Evolutionary conservation across 2,329 filamentous ascomycete genomes (phyloP), one percentile per base, ranked within the genome.

Genomic region (Zasmidium cellare): DNA sequence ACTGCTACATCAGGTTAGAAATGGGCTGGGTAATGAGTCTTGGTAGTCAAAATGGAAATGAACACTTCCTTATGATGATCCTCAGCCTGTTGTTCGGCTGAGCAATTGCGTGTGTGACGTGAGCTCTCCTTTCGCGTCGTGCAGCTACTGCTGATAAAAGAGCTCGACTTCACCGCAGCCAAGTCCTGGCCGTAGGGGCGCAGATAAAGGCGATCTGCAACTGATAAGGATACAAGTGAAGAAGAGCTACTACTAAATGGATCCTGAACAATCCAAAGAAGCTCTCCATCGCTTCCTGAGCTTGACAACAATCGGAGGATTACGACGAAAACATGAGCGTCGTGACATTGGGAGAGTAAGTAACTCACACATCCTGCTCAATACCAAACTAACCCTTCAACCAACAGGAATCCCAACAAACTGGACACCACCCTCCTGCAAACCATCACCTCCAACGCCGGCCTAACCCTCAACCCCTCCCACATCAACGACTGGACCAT

Each of bases 401-500:
- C n/a, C 19, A 9, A 46, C 46, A 22, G 46, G 16, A 24, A 53
- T 53, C 2, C 35, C 35, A 41, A 6, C 12, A 41, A 41, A 41
- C 7, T 41, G 16, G 35, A 41, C n/a, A 14, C 16, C 7, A 14
- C 7, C 35, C 7, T 18, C 12, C 24, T 51, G 6, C 11, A 35
- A 9, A 20, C 48, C n/a, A 47, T 64, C 9, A 55, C 48, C n/a
- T 45, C 56, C 25, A 56, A 58, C 22, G 53, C 52, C 16, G 56
- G 56, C 3, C 56, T 65, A 7, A 56, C 31, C 3, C 41, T 65
- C 19, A 57, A 51, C 6, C 53, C 51, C 9, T 35, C 50, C 19
- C 57, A 65, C 35, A 49, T 62, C 22, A 25, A 51, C 11, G 64
- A 66, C 56, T 66, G 61, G 50, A n/a, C 28, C 9, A 51, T 51